These are phyloP conservation scores for Geoglossum glabrum DNA, from an alignment of 495 filamentous ascomycete species.

Conservation along the genomic window DNA sequence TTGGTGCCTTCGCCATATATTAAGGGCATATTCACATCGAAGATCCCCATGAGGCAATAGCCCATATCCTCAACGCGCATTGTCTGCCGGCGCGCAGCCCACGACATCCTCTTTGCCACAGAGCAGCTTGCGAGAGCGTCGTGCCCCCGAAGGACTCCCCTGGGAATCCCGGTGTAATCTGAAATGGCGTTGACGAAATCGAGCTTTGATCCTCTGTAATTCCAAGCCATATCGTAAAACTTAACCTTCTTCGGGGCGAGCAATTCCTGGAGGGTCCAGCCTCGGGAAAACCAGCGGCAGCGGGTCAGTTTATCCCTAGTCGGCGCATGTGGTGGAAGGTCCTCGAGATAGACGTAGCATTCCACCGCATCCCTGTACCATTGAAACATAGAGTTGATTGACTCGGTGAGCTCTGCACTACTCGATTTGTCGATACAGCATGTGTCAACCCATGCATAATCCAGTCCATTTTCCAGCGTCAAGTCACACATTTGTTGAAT, in stretches of 20 bases:
- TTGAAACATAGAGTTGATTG: constrained; percentile 5
- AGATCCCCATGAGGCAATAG: neutral
- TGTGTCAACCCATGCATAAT: too few relatives aligned
- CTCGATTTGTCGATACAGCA: too few relatives aligned
- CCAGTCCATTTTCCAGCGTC: too few relatives aligned
- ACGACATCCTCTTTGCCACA: neutral
- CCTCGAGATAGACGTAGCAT: neutral
- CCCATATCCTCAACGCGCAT: neutral
- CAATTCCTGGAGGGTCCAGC: neutral
- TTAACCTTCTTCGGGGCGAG: neutral
- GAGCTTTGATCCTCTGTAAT: neutral
- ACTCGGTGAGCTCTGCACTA: constrained; percentile 9
- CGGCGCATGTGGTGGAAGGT: too few relatives aligned
- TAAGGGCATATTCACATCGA: neutral
- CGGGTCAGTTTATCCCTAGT: too few relatives aligned
- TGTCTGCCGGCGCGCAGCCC: neutral
- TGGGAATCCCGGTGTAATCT: neutral
- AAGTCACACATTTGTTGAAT: too few relatives aligned
- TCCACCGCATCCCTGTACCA: constrained; percentile 4
- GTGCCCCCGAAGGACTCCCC: neutral
- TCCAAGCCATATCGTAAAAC: neutral
- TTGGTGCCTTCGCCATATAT: neutral
- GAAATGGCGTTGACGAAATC: neutral
- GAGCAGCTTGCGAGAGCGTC: neutral
- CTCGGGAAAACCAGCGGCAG: neutral